Base-by-base conservation (phyloP, 2,329 filamentous ascomycete genomes). In the Ophiocordyceps camponoti-floridani region DNA sequence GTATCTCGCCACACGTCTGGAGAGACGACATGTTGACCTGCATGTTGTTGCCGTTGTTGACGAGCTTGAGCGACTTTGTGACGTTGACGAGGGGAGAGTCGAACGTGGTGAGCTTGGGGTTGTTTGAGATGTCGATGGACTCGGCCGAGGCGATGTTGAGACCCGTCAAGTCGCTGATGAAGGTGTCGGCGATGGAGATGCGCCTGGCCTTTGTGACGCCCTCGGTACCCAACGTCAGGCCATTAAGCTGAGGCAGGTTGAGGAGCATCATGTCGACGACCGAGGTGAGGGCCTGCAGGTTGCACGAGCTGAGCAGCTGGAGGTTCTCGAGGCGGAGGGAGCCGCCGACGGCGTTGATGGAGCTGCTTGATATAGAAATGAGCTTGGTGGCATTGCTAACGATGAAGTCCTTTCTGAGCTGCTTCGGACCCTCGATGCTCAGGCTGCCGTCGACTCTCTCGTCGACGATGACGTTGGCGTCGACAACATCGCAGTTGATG, bases 51-150 rank as follows among this genome's bases (percentile, higher is more conserved):
- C 82, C 81, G 71, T 98, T 98, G 69, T 81, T 79, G 54, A 79
- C 76, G 59, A 98, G 78, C 56, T 73, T 78, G 44, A 95, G 68
- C 42, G 70, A 62, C 46, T 74, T 70, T 51, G 73, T 82, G 55
- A 94, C 75, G 66, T 84, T 89, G 61, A 72, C 72, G 47, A 96
- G 72, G 59, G 82, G 75, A 63, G 87, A 84, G 58, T 76, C 75
- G 68, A 93, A 84, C 49, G 69, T 70, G 58, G 74, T 76, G 54
- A 98, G 73, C 59, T 82, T 80, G 49, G 68, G 68, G 77, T 96
- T 96, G 79, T 94, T 94, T 74, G 84, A 82, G 65, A 98, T 82
- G 62, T 84, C 70, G 60, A 98, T 75, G 52, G 68, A 71, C 46
- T 75, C 72, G 45, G 86, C 79, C n/a, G 73, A 72, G 50, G 76